A percentile compares a stretch with the other conserved stretches of the same genome.
Conservation (phyloP, 139 green algal species). For the Micractinium conductrix region DNA sequence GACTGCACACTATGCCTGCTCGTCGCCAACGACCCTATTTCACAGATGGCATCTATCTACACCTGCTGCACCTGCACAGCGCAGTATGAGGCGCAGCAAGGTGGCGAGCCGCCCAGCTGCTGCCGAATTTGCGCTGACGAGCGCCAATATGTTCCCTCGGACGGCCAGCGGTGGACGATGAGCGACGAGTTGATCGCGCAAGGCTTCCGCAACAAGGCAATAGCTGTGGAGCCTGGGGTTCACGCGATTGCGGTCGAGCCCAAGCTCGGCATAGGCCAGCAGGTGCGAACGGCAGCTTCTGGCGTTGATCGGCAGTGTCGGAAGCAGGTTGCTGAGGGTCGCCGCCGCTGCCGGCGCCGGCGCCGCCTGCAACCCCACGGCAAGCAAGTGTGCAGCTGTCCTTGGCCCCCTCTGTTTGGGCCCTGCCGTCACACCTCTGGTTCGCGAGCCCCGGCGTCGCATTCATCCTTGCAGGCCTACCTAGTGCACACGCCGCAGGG, state of each 20-base stretch:
- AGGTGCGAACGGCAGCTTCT: neutral
- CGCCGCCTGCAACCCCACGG: too few relatives aligned
- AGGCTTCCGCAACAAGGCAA: neutral
- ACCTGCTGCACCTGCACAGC: neutral
- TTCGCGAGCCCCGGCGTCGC: too few relatives aligned
- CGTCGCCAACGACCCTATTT: too few relatives aligned
- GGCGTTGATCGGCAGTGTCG: too few relatives aligned
- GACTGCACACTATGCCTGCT: too few relatives aligned
- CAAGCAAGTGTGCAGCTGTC: too few relatives aligned
- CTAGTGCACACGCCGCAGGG: neutral
- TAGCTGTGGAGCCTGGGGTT: neutral
- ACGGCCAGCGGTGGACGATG: neutral
- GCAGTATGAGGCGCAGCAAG: neutral
- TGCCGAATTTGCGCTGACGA: neutral
- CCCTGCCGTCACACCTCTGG: too few relatives aligned
- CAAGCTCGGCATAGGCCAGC: neutral
- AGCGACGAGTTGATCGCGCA: neutral
- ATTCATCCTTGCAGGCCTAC: neutral
- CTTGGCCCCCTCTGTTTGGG: too few relatives aligned
- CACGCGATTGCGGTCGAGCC: neutral
- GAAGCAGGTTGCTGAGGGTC: neutral
- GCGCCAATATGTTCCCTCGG: neutral
- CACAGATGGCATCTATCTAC: too few relatives aligned
- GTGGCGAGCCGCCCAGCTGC: neutral
- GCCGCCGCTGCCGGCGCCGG: too few relatives aligned